Evolutionary conservation across 2,329 filamentous ascomycete genomes (phyloP).

Genomic region (Grosmannia serpens): DNA sequence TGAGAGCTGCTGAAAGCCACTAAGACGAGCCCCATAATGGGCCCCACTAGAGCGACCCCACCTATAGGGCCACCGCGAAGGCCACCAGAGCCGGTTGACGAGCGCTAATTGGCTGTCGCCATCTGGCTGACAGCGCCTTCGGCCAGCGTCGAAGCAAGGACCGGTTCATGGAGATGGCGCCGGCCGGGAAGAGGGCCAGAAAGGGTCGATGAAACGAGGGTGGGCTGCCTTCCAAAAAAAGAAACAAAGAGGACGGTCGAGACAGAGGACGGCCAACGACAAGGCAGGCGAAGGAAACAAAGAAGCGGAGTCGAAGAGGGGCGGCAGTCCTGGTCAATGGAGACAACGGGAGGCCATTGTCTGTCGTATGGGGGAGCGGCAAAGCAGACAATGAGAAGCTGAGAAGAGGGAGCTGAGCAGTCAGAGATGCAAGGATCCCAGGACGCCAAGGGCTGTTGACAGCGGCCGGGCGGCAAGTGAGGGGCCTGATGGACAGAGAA

Average conservation of each 20-base stretch:
- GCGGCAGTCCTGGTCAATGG: not conserved
- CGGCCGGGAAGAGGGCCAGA: not conserved
- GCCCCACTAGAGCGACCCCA: not conserved
- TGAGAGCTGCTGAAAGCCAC: not conserved
- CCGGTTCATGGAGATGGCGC: not conserved
- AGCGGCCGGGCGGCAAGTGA: not conserved
- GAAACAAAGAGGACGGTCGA: not conserved
- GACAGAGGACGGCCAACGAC: not conserved
- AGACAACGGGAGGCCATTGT: not conserved
- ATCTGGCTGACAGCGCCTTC: not conserved
- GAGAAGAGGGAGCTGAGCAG: not conserved
- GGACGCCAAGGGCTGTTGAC: not conserved
- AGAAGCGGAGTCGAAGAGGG: too few relatives aligned
- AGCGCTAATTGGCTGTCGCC: not conserved
- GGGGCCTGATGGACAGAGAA: not conserved
- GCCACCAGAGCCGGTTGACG: too few relatives aligned
- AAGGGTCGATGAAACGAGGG: not conserved
- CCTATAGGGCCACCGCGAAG: not conserved
- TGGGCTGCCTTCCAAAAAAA: not conserved
- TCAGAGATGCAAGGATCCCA: not conserved
- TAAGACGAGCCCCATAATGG: not conserved
- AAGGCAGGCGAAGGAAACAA: not conserved
- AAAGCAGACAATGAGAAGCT: not conserved
- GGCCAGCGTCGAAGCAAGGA: too few relatives aligned
- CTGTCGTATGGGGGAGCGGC: not conserved